Evolutionary conservation across 2,329 filamentous ascomycete species (phyloP).

Genomic region (Colletotrichum melonis): DNA sequence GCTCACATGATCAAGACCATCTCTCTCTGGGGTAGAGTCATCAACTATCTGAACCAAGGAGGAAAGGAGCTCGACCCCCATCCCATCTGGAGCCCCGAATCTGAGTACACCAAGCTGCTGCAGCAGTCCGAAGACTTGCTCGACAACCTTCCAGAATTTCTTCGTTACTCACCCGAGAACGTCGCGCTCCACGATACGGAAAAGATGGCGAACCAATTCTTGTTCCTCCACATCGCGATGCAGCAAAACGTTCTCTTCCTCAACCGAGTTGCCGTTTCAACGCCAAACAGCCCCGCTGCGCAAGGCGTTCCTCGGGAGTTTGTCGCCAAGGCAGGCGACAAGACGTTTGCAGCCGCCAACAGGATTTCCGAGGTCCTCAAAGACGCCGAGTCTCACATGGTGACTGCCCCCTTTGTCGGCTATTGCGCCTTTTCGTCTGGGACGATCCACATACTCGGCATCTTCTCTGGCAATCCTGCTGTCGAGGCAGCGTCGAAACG

Average conservation of each 20-base stretch:
- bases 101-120: slow-evolving; percentile 77
- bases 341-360: slow-evolving; percentile 85
- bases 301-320: slow-evolving; percentile 83
- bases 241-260: slow-evolving; percentile 93
- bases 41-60: slow-evolving; percentile 90
- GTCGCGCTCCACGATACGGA: slow-evolving; percentile 86
- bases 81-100: slow-evolving; percentile 86
- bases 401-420: slow-evolving; percentile 92
- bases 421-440: slow-evolving; percentile 95
- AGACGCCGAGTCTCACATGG: slow-evolving; percentile 81
- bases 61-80: slow-evolving; percentile 82
- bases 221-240: slow-evolving; percentile 90
- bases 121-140: slow-evolving; percentile 78
- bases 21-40: slow-evolving; percentile 88
- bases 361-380: slow-evolving; percentile 86
- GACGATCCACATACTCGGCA: slow-evolving; percentile 92
- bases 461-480: slow-evolving; percentile 84
- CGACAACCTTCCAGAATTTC: slow-evolving; percentile 72
- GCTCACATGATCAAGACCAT: slow-evolving; percentile 90
- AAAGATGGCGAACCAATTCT: slow-evolving; percentile 88
- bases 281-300: slow-evolving; percentile 71
- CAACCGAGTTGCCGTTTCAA: slow-evolving; percentile 85
- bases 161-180: slow-evolving; percentile 86
- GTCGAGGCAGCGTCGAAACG: slow-evolving; percentile 84
- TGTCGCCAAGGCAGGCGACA: slow-evolving; percentile 77